Percentiles rank a stretch among this genome's conserved stretches.
These are phyloP conservation scores for Plasmodium fragile DNA, from an alignment of 169 alveolate species.

Conservation along the genomic window DNA sequence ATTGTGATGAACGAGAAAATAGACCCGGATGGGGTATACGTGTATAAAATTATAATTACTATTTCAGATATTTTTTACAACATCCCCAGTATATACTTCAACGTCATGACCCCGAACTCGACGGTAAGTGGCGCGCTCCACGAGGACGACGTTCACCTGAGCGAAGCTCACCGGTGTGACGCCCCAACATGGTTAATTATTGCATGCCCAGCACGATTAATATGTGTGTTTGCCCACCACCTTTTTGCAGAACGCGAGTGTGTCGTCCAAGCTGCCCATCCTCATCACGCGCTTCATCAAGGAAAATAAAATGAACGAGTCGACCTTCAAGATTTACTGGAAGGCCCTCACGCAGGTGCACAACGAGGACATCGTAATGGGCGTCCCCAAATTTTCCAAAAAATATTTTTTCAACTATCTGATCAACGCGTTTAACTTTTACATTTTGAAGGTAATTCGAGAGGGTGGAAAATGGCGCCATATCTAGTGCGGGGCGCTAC, in stretches of 20 bases:
- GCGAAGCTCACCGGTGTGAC: too few species aligned
- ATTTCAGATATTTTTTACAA: slow-evolving; percentile 46
- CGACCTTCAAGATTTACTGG: slow-evolving; percentile 65
- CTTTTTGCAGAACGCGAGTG: slow-evolving; percentile 1
- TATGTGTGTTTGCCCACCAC: too few species aligned
- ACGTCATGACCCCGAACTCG: not conserved
- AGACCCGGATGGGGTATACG: slow-evolving; percentile 21
- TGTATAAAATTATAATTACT: slow-evolving; percentile 26
- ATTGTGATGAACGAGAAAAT: slow-evolving; percentile 34
- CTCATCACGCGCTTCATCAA: slow-evolving; percentile 61
- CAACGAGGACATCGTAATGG: slow-evolving; percentile 65
- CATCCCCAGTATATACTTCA: slow-evolving; percentile 46
- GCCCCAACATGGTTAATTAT: too few species aligned
- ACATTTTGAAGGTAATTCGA: slow-evolving; percentile 34
- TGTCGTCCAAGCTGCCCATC: slow-evolving; percentile 41
- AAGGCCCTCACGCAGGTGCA: slow-evolving; percentile 65
- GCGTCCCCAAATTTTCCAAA: slow-evolving; percentile 61
- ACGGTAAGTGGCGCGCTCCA: slow-evolving; percentile 25
- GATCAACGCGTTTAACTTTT: slow-evolving; percentile 65
- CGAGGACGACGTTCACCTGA: too few species aligned
- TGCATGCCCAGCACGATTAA: too few species aligned
- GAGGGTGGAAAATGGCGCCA: not conserved
- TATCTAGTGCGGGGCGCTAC: not conserved
- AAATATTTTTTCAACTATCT: slow-evolving; percentile 47
- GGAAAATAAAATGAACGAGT: slow-evolving; percentile 72